Conservation (phyloP, 768 basidiomycete genomes). For the Trametes cubensis region DNA sequence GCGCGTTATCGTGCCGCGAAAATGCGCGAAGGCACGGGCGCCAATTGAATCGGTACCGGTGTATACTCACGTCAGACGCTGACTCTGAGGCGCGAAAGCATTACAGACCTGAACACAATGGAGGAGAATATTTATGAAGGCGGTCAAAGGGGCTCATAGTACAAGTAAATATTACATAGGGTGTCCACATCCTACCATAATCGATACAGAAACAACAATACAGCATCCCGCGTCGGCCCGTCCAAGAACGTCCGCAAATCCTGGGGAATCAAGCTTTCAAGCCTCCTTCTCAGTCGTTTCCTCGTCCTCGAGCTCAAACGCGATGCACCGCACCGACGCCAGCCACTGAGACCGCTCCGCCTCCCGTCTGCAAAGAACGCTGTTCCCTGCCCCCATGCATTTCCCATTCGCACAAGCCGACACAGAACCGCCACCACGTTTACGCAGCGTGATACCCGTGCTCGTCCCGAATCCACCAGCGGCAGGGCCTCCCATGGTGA, state of each 20-base stretch:
- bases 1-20: constrained; percentile 4
- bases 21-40: neutral
- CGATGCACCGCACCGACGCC: constrained; percentile 47
- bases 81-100: no score
- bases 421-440: constrained; percentile 20
- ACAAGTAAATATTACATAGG: constrained; percentile 2
- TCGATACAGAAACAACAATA: constrained; percentile 1
- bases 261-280: neutral
- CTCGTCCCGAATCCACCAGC: constrained; percentile 30
- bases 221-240: neutral
- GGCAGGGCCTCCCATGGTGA: constrained; percentile 29
- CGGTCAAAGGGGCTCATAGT: neutral
- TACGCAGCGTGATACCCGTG: constrained; percentile 17
- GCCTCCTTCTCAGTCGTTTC: neutral
- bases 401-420: constrained; percentile 37
- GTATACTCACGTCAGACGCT: neutral
- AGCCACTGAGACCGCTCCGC: constrained; percentile 52
- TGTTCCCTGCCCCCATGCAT: constrained; percentile 44
- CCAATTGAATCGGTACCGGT: neutral
- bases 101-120: neutral
- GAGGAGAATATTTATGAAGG: neutral
- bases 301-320: constrained; percentile 41
- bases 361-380: constrained; percentile 43
- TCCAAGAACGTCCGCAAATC: neutral
- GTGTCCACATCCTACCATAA: neutral